phyloP scores from a whole-genome alignment of 176 grass and related monocot species.

The Rhynchospora tenuis region DNA sequence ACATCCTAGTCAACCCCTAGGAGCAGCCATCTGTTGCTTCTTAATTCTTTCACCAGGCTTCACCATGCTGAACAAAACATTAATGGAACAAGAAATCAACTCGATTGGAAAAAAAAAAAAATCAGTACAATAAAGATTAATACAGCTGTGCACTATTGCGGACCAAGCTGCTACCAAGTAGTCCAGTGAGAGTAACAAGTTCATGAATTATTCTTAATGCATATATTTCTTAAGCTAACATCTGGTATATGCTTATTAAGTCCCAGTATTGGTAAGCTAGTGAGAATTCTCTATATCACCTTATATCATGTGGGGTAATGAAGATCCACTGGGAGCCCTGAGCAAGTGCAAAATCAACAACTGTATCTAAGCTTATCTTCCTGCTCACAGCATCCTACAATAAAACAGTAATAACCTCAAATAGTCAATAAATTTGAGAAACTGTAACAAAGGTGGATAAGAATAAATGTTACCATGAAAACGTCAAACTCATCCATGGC shows the following conservation, averaged over 20 bases:
- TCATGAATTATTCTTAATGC: neutral
- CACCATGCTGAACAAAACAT: constrained; percentile 58
- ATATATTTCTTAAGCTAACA: neutral
- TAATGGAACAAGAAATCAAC: neutral
- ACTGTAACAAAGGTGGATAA: neutral
- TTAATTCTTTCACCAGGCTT: constrained; percentile 67
- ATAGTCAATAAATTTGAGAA: neutral
- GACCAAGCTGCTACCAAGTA: neutral
- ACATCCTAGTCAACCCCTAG: constrained; percentile 43
- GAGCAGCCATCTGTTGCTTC: constrained; percentile 94
- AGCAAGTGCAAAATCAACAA: constrained; percentile 68
- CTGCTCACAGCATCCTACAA: constrained; percentile 86
- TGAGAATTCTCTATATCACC: constrained; percentile 31
- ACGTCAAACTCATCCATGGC: constrained; percentile 99
- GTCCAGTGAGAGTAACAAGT: neutral
- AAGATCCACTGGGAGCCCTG: constrained; percentile 96
- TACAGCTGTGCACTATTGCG: neutral
- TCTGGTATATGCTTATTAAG: neutral
- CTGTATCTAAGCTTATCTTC: constrained; percentile 93
- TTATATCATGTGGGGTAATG: constrained; percentile 95
- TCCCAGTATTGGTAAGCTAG: neutral
- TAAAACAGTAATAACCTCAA: constrained; percentile 24
- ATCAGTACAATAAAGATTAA: neutral
- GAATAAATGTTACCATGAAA: constrained; percentile 61
- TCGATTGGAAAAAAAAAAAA: neutral